These are phyloP conservation scores for Centaurea solstitialis DNA, from an alignment of 129 eudicot species.

Conservation along the genomic window DNA sequence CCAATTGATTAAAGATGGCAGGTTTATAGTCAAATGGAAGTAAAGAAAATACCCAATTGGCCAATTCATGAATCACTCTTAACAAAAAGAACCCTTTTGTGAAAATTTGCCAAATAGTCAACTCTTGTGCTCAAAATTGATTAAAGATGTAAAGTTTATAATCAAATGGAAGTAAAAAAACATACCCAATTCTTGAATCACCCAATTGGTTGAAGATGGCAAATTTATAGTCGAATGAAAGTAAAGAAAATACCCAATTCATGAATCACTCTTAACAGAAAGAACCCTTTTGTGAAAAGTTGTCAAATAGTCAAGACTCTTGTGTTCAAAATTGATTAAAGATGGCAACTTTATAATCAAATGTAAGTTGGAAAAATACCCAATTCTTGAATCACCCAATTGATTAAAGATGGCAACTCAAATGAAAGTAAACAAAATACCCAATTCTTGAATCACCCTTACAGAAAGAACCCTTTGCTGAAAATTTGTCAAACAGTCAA, in stretches of 20 bases:
- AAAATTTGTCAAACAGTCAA: not conserved
- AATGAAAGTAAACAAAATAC: not conserved
- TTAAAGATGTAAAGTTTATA: too few relatives aligned
- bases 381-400: not conserved
- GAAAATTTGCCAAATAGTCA: not conserved
- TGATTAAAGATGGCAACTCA: not conserved
- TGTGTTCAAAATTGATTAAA: not conserved
- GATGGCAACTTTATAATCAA: not conserved
- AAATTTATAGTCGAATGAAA: not conserved
- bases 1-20: constrained; percentile 12
- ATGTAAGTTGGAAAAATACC: not conserved
- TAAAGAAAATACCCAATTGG: not conserved
- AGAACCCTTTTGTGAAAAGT: not conserved
- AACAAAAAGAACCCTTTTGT: not conserved
- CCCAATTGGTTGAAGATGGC: constrained; percentile 13
- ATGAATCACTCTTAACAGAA: not conserved
- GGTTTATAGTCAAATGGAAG: not conserved
- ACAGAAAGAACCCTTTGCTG: not conserved
- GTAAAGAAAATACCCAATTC: not conserved
- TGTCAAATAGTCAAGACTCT: not conserved
- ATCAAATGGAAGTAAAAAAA: too few relatives aligned
- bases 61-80: not conserved
- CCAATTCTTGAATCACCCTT: not conserved
- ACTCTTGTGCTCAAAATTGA: not conserved
- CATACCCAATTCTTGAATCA: too few relatives aligned